Conservation (phyloP, 306 rosid species). For the Rubus idaeus region DNA sequence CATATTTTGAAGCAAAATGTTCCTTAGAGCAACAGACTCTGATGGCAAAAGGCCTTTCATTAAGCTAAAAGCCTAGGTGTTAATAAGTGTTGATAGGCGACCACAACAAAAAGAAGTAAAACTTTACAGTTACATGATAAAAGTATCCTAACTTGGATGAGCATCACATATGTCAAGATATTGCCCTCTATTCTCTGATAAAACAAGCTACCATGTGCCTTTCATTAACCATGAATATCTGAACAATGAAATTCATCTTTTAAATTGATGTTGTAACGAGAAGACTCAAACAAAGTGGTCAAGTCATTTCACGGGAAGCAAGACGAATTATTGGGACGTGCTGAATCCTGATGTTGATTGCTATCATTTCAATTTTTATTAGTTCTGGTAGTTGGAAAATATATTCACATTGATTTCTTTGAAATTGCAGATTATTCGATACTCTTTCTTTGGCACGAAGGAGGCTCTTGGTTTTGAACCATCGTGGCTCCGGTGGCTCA, state of each 20-base stretch:
- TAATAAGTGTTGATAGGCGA: not conserved
- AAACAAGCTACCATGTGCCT: not conserved
- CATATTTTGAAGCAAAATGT: not conserved
- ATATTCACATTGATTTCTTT: not conserved
- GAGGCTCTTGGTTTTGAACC: slow-evolving; percentile 76
- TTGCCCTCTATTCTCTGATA: not conserved
- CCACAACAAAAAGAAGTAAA: not conserved
- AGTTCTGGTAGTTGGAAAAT: not conserved
- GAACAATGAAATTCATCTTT: not conserved
- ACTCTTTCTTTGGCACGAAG: slow-evolving; percentile 72
- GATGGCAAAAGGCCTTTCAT: not conserved
- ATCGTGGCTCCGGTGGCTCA: slow-evolving; percentile 86
- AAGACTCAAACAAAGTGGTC: not conserved
- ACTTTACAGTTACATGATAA: not conserved
- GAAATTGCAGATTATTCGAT: slow-evolving; percentile 67
- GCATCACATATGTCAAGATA: not conserved
- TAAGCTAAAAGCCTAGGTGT: no score
- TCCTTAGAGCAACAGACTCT: not conserved
- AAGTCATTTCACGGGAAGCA: not conserved
- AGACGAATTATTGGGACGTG: not conserved
- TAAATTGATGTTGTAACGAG: no score
- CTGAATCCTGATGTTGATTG: not conserved
- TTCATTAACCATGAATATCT: not conserved
- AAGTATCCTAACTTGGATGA: not conserved
- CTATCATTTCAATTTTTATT: not conserved